Evolutionary conservation across 208 protist genomes (phyloP).

Genomic region (Leishmania guyanensis): DNA sequence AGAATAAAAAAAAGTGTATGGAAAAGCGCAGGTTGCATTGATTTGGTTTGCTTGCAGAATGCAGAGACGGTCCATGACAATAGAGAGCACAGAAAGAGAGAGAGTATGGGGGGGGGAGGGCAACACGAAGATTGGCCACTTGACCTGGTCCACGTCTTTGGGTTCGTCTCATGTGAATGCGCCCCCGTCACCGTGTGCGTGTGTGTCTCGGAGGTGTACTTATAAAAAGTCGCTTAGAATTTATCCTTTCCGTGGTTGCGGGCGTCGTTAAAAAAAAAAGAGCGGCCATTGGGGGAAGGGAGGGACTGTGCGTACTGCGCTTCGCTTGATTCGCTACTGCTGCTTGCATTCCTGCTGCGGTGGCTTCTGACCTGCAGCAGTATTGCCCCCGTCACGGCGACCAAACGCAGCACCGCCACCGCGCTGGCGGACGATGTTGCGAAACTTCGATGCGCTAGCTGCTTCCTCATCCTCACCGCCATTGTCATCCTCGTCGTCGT

Average conservation of each 20-base stretch:
- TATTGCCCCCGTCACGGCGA: slow-evolving; percentile 12
- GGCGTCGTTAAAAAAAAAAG: background rate
- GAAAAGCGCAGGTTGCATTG: no score
- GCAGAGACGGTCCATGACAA: no score
- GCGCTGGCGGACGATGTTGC: slow-evolving; percentile 28
- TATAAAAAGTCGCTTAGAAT: background rate
- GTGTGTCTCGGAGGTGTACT: background rate
- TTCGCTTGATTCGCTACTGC: slow-evolving; percentile 45
- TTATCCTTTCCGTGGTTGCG: background rate
- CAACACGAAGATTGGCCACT: background rate
- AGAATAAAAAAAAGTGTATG: no score
- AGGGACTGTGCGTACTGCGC: slow-evolving; percentile 4
- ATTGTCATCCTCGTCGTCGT: slow-evolving; percentile 42
- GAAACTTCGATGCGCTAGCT: slow-evolving; percentile 22
- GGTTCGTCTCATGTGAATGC: background rate
- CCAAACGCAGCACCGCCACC: slow-evolving; percentile 19
- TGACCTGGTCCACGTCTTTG: background rate
- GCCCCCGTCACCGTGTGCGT: background rate
- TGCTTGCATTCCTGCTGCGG: slow-evolving; percentile 75
- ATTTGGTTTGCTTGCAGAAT: no score
- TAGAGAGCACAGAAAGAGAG: background rate
- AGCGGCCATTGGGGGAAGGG: background rate
- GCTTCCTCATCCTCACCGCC: slow-evolving; percentile 16
- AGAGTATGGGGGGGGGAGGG: background rate
- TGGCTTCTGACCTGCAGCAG: slow-evolving; percentile 8